A percentile compares a stretch with the other conserved stretches of the same genome.
Conservation (phyloP, 805 yeast species). For the Saturnispora gosingensis region DNA sequence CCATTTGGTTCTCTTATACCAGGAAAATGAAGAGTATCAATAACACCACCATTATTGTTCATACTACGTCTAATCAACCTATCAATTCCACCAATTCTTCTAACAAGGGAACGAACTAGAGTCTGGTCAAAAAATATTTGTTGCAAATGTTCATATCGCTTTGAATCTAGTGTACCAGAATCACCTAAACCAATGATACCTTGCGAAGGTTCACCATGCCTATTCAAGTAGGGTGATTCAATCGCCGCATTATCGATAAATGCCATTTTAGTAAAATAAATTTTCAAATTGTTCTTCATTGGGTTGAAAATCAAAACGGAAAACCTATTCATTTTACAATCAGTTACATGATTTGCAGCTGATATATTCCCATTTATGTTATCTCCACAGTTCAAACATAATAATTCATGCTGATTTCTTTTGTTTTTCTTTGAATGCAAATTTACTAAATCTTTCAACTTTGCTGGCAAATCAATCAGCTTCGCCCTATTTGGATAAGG, state of each 20-base stretch:
- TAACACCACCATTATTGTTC: constrained; percentile 9
- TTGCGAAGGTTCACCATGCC: constrained; percentile 65
- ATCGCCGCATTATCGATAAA: constrained; percentile 21
- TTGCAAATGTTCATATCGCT: constrained; percentile 48
- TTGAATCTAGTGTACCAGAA: constrained; percentile 41
- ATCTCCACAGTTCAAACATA: constrained; percentile 24
- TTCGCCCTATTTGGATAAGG: constrained; percentile 49
- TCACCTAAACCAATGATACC: constrained; percentile 46
- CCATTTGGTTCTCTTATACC: constrained; percentile 20
- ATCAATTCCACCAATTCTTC: constrained; percentile 5
- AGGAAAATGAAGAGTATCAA: constrained; percentile 15
- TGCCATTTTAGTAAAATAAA: constrained; percentile 9
- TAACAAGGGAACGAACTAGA: constrained; percentile 13
- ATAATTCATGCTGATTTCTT: neutral
- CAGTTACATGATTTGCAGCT: constrained; percentile 12
- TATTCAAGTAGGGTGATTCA: constrained; percentile 62
- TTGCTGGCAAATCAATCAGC: constrained; percentile 41
- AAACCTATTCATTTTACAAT: constrained; percentile 18
- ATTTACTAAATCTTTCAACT: constrained; percentile 9
- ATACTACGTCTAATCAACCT: constrained; percentile 1
- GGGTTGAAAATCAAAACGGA: constrained; percentile 22
- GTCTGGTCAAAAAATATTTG: constrained; percentile 50
- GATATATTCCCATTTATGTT: constrained; percentile 8
- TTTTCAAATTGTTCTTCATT: constrained; percentile 15
- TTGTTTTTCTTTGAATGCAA: constrained; percentile 7